Conservation (phyloP, 2,329 filamentous ascomycete species). For the Alternaria rosae region DNA sequence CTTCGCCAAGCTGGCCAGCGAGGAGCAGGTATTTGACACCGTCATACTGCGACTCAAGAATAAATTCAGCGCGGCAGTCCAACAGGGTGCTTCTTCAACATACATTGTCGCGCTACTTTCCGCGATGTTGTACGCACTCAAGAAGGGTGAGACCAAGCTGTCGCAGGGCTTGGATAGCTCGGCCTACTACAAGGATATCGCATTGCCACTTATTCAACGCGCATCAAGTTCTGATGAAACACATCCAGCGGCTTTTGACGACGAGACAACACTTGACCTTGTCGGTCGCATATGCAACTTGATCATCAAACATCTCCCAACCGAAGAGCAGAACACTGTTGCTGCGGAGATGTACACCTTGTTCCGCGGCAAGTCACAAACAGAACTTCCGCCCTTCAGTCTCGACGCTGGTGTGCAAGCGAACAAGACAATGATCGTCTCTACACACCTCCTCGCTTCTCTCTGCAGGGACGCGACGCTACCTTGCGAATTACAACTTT, state of each 20-base stretch:
- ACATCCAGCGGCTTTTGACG: constrained; percentile 47
- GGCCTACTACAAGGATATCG: constrained; percentile 57
- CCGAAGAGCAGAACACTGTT: constrained; percentile 60
- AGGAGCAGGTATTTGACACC: constrained; percentile 69
- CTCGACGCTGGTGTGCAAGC: constrained; percentile 40
- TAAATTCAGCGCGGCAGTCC: constrained; percentile 65
- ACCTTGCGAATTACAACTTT: constrained; percentile 40
- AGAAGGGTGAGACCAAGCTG: constrained; percentile 61
- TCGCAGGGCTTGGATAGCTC: constrained; percentile 50
- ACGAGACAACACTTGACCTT: constrained; percentile 64
- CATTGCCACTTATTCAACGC: constrained; percentile 52
- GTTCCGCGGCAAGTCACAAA: constrained; percentile 50
- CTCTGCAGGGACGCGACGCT: constrained; percentile 48
- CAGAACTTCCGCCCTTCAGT: constrained; percentile 44
- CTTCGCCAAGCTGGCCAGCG: constrained; percentile 69
- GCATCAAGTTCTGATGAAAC: constrained; percentile 43
- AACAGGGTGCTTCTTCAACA: constrained; percentile 58
- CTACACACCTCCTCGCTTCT: constrained; percentile 64
- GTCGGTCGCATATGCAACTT: constrained; percentile 68
- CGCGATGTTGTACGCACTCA: constrained; percentile 68
- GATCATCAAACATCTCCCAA: constrained; percentile 63
- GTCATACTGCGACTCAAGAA: constrained; percentile 69
- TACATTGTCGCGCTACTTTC: constrained; percentile 68
- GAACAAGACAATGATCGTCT: constrained; percentile 61
- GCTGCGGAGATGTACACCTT: constrained; percentile 63